A percentile compares a stretch with the other conserved stretches of the same genome.
These are phyloP conservation scores for Penicillium sp. DNA, from an alignment of 2,329 filamentous ascomycete genomes.

Conservation along the genomic window DNA sequence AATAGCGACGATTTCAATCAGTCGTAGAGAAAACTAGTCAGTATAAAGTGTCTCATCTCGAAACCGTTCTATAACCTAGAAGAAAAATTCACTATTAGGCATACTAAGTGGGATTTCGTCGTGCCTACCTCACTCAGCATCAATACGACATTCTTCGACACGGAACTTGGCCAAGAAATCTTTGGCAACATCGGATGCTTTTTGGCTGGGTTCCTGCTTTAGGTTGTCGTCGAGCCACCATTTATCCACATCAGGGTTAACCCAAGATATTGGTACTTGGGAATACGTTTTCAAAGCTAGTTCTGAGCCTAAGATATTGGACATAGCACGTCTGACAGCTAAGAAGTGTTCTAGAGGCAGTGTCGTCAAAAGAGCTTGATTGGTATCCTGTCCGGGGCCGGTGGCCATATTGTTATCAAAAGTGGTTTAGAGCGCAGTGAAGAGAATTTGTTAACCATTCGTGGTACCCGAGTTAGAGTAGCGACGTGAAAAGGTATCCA, in stretches of 20 bases:
- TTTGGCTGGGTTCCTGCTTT: background rate
- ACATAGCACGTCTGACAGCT: background rate
- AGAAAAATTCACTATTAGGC: background rate
- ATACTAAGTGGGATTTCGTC: background rate
- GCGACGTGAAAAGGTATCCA: no score
- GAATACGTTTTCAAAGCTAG: background rate
- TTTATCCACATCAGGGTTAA: background rate
- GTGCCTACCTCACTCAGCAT: background rate
- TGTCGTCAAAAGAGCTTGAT: no score
- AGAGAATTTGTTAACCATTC: no score
- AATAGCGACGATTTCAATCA: constrained; percentile 3
- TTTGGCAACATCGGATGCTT: background rate
- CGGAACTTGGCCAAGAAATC: background rate
- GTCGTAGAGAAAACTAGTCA: background rate
- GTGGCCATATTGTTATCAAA: no score
- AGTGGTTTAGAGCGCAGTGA: no score
- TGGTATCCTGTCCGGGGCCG: no score
- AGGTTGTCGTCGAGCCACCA: background rate
- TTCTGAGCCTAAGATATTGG: background rate
- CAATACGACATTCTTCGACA: background rate
- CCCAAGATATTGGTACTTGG: background rate
- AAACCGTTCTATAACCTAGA: background rate
- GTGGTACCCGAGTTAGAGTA: no score
- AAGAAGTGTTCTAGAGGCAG: background rate
- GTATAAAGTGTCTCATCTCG: background rate